phyloP scores from a whole-genome alignment of 2,329 filamentous ascomycete species.

The Colletotrichum sublineola region DNA sequence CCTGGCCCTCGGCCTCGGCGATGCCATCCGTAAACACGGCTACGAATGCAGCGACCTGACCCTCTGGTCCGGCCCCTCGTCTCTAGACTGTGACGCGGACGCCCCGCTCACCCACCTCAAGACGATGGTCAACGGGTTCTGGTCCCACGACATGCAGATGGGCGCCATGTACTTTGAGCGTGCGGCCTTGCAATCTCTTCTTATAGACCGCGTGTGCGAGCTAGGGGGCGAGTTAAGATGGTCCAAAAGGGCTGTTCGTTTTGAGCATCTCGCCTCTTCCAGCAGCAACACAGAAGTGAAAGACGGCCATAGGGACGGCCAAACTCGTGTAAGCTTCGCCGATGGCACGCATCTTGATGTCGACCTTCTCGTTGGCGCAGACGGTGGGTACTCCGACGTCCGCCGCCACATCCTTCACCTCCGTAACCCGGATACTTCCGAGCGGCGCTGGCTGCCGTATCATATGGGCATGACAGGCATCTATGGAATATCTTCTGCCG shows the following conservation, averaged over 20 bases:
- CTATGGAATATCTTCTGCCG: slow-evolving; percentile 44
- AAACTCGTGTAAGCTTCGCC: slow-evolving; percentile 3
- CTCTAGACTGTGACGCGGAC: not conserved
- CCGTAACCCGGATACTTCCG: slow-evolving; percentile 36
- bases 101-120: slow-evolving; percentile 7
- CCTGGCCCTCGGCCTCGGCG: slow-evolving; percentile 42
- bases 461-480: slow-evolving; percentile 45
- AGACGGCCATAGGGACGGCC: not conserved
- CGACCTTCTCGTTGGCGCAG: slow-evolving; percentile 45
- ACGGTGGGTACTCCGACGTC: slow-evolving; percentile 45
- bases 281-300: not conserved
- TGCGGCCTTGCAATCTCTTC: slow-evolving; percentile 40
- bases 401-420: slow-evolving; percentile 43
- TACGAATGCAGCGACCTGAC: slow-evolving; percentile 24
- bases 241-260: slow-evolving; percentile 40
- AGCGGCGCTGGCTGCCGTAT: slow-evolving; percentile 44
- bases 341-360: slow-evolving; percentile 35
- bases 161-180: slow-evolving; percentile 45
- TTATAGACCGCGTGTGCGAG: slow-evolving; percentile 41
- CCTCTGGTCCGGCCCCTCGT: slow-evolving; percentile 20
- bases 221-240: slow-evolving; percentile 44
- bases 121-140: slow-evolving; percentile 39
- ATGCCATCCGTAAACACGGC: slow-evolving; percentile 30
- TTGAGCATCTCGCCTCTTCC: not conserved
- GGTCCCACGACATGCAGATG: slow-evolving; percentile 43